Evolutionary conservation across 495 filamentous ascomycete genomes (phyloP), one percentile per base, ranked within the genome.

Genomic region (Letharia columbiana): DNA sequence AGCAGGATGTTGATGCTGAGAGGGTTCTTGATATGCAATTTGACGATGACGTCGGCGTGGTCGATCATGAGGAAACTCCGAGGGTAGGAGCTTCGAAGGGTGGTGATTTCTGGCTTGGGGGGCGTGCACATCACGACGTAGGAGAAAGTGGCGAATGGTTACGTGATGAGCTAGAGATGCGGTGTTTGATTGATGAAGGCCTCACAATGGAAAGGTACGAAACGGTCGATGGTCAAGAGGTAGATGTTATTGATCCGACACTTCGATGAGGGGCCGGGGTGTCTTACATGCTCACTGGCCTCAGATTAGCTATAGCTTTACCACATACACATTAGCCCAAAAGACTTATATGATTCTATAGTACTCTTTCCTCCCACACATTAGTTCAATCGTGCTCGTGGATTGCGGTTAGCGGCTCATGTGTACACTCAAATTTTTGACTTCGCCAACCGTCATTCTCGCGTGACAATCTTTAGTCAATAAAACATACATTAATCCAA

Each of bases 101-200:
- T 31, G 56, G 35, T 15, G 28, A 35, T 17, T 60, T 65, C 54
- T 67, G 69, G 69, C 33, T 62, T 13, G 49, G 49, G 41, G 67
- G 47, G 6, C 35, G 52, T 4, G 12, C 31, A 47, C 17, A 47
- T 42, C 23, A 58, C 18, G 57, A 15, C 18, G 41, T 28, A 4
- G 47, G 20, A 33, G 10, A 23, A 18, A 15, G 44, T 23, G 60
- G 64, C 18, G 40, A 52, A 18, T 71, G 70, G 70, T 31, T 63
- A 28, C 33, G 65, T 50, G 67, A 71, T 42, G 67, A 71, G 49
- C 62, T 47, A 40, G 67, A 65, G 56, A 71, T 69, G 65, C 57
- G 40, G 58, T 49, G 40, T 8, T 62, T 69, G 31, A 68, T 69
- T 47, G 50, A 67, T 59, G 70, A 66, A 35, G 70, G 67, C n/a